Base-by-base conservation (phyloP, 2,329 filamentous ascomycete genomes). In the Colletotrichum eremochloae region DNA sequence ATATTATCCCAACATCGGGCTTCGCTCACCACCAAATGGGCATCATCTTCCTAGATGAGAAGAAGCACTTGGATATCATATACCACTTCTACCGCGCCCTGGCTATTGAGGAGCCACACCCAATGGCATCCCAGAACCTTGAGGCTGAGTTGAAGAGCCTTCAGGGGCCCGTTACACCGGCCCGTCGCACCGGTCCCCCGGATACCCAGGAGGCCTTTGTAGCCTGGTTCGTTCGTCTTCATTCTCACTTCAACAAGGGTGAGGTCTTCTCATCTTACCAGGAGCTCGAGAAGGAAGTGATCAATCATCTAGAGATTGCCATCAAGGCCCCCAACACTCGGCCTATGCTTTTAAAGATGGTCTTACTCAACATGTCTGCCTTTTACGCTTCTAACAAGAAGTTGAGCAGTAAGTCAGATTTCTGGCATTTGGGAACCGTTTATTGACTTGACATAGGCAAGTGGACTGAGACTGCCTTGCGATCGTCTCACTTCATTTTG, bases 81-180 rank as follows among this genome's bases (percentile, higher is more conserved):
- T 98, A 98, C 81, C 91, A 97, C 80, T 90, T 98, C 52, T 96
- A 97, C 79, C 92, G 95, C 74, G 92, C 95, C 20, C 87, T 96
- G 76, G 91, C 91, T 11, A 91, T 94, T 42, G 87, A 91, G 64
- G 86, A 91, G 52, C 94, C 95, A 5, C 92, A 96, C 78, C 92
- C 92, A 0, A 88, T 92, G 57, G 95, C 94, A 3, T 86, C 88
- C 69, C 84, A 86, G 24, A 98, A 98, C 78, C 86, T 99, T 61
- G 92, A 94, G 77, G 86, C 91, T 66, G 94, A 96, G 79, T 95
- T 97, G 79, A 88, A 86, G 75, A 82, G 86, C 15, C 82, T 89
- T n/a, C 80, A 84, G 55, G 82, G 82, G 68, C 78, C 82, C 2
- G 77, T 79, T 71, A 78, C 75, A 74, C 79, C 74, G 68, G 81